A percentile compares a stretch with the other conserved stretches of the same genome.
phyloP scores from a whole-genome alignment of 208 protist species.

The Histomonas meleagridis region DNA sequence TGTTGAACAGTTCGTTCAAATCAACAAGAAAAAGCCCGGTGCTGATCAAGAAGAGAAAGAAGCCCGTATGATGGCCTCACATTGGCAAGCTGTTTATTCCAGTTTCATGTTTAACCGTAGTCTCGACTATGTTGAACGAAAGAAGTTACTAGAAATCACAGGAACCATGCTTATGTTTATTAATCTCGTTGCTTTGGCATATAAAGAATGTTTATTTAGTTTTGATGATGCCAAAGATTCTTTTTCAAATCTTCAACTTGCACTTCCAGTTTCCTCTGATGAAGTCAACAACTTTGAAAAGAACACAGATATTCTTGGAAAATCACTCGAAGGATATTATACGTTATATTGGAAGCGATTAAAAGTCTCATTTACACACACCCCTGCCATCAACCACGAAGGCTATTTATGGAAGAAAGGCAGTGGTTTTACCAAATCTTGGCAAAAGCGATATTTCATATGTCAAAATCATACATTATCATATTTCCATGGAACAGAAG shows the following conservation, averaged over 20 bases:
- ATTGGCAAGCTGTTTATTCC: background rate
- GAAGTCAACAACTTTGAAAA: background rate
- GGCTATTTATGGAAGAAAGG: constrained; percentile 25
- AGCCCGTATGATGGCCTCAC: background rate
- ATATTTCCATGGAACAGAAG: background rate
- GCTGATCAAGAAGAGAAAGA: background rate
- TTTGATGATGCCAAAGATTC: background rate
- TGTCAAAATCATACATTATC: background rate
- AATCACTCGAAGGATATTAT: background rate
- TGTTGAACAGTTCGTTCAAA: background rate
- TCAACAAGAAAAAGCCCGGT: background rate
- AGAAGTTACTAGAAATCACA: background rate
- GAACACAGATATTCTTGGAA: background rate
- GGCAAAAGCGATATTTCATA: background rate
- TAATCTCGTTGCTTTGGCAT: background rate
- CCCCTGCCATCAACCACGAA: background rate
- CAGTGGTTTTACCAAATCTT: constrained; percentile 7
- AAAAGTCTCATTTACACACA: background rate
- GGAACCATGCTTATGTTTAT: background rate
- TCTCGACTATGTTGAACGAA: background rate
- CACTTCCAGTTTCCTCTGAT: background rate
- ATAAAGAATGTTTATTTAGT: background rate
- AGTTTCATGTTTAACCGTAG: background rate
- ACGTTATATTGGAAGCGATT: background rate
- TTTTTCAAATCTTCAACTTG: background rate